Base-by-base conservation (phyloP, 2,329 filamentous ascomycete species). In the Camillea tinctor region DNA sequence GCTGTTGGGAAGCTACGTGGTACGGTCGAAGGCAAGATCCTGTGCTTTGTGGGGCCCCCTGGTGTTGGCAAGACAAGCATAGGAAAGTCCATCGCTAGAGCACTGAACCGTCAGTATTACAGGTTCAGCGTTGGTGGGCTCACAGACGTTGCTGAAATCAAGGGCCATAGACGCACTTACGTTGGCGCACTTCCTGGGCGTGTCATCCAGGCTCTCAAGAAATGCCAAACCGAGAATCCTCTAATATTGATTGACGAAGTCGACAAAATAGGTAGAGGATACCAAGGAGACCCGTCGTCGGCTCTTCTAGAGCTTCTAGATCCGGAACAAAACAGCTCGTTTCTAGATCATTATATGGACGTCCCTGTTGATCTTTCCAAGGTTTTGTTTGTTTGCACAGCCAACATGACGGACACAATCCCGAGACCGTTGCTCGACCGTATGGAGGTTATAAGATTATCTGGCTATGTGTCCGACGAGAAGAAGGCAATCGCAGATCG, bases 31-130 rank as follows among this genome's bases (percentile, higher is more conserved):
- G 95, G 95, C 74, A 99, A 99, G 79, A 99, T 99, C 57, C 81
- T 99, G 48, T 99, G 95, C 77, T 94, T 99, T 72, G 96, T 99
- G 58, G 95, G 95, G 0, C 95, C 95, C 56, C 95, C 95, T 19
- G 95, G 95, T 80, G 95, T 99, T 23, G 95, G 95, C 70, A 99
- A 99, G 82, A 99, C 95, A 2, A 97, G 93, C 75, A 99, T 99
- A 67, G 95, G 95, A 73, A 99, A 99, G 76, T 98, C 93, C 0
- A 97, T 99, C 69, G 95, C 95, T 17, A 87, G 94, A 58, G 96
- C 95, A 24, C 80, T 99, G 60, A 97, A 97, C 77, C 85, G 96
- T 60, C 89, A 99, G 73, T 99, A 99, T 80, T 99, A 99, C 80
- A 87, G 95, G 68, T 99, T 99, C 82, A 97, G 93, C 72, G 95